Evolutionary conservation across 1,284 basidiomycete genomes (phyloP).

Genomic region (Rhodofomes roseus): DNA sequence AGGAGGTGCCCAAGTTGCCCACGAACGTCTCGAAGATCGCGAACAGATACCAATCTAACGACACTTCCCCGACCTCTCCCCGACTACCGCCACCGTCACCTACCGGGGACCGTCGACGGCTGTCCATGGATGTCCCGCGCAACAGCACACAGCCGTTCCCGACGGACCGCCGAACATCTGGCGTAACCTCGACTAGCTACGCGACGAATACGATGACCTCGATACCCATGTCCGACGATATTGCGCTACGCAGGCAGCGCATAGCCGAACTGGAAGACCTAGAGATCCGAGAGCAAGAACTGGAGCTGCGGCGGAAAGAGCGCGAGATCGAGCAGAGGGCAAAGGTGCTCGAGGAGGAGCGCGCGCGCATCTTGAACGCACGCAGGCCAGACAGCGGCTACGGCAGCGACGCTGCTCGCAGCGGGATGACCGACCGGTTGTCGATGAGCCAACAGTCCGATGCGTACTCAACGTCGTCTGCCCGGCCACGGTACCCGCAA

Average conservation of each 20-base stretch:
- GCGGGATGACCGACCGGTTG: neutral
- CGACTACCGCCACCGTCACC: conserved; percentile 27
- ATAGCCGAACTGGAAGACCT: conserved; percentile 49
- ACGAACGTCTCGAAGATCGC: conserved; percentile 66
- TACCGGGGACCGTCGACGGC: conserved; percentile 15
- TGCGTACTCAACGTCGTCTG: conserved; percentile 6
- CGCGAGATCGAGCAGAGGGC: conserved; percentile 52
- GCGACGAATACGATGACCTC: conserved; percentile 2
- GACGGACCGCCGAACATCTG: neutral
- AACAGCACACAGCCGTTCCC: conserved; percentile 13
- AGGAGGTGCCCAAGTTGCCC: conserved; percentile 57
- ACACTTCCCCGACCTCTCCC: neutral
- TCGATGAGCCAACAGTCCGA: conserved; percentile 18
- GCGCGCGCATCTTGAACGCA: conserved; percentile 17
- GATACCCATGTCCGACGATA: conserved; percentile 17
- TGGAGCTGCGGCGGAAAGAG: conserved; percentile 52
- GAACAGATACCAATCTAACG: conserved; percentile 45
- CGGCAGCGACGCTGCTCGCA: conserved; percentile 20
- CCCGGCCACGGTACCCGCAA: conserved; percentile 16
- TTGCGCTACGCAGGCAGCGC: conserved; percentile 38
- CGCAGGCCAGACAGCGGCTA: conserved; percentile 24
- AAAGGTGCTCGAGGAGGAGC: conserved; percentile 36
- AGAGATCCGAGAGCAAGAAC: conserved; percentile 50
- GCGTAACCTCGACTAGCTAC: conserved; percentile 9
- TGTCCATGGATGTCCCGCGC: conserved; percentile 14